phyloP scores from a whole-genome alignment of 805 yeast species.

The Candida insectorum region DNA sequence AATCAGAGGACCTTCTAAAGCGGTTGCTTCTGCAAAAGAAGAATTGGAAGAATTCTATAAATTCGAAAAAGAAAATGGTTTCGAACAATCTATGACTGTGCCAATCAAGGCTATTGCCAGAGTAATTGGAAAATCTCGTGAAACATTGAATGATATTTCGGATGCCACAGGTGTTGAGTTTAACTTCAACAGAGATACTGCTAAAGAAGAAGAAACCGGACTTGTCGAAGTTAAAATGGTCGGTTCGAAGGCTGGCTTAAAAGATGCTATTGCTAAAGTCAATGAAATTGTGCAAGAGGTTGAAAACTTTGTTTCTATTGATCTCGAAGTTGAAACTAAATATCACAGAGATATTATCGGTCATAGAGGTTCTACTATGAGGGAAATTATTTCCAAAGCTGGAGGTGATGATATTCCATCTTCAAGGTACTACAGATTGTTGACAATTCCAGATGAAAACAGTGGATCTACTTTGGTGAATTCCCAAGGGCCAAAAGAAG shows the following conservation, averaged over 20 bases:
- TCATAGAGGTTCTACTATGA: slow-evolving; percentile 67
- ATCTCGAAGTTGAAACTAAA: slow-evolving; percentile 66
- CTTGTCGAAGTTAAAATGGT: slow-evolving; percentile 63
- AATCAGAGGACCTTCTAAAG: slow-evolving; percentile 86
- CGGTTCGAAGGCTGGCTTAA: slow-evolving; percentile 75
- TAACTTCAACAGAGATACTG: slow-evolving; percentile 38
- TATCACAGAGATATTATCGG: slow-evolving; percentile 79
- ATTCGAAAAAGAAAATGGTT: slow-evolving; percentile 85
- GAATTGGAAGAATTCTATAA: slow-evolving; percentile 80
- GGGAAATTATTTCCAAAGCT: slow-evolving; percentile 71
- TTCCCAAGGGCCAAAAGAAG: slow-evolving; percentile 69
- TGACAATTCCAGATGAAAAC: slow-evolving; percentile 67
- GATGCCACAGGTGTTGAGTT: slow-evolving; percentile 64
- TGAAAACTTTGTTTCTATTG: slow-evolving; percentile 55
- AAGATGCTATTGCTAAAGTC: slow-evolving; percentile 65
- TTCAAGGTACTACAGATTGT: slow-evolving; percentile 48
- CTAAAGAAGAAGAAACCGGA: slow-evolving; percentile 45
- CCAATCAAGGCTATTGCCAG: slow-evolving; percentile 76
- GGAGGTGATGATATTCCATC: slow-evolving; percentile 55
- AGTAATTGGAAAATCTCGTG: slow-evolving; percentile 89
- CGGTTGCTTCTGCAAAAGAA: slow-evolving; percentile 77
- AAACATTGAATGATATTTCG: slow-evolving; percentile 73
- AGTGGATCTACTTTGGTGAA: slow-evolving; percentile 57
- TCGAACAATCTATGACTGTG: slow-evolving; percentile 57
- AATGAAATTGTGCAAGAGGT: slow-evolving; percentile 60